Base-by-base conservation (phyloP, 169 alveolate species). In the Amoebophrya sp. region DNA sequence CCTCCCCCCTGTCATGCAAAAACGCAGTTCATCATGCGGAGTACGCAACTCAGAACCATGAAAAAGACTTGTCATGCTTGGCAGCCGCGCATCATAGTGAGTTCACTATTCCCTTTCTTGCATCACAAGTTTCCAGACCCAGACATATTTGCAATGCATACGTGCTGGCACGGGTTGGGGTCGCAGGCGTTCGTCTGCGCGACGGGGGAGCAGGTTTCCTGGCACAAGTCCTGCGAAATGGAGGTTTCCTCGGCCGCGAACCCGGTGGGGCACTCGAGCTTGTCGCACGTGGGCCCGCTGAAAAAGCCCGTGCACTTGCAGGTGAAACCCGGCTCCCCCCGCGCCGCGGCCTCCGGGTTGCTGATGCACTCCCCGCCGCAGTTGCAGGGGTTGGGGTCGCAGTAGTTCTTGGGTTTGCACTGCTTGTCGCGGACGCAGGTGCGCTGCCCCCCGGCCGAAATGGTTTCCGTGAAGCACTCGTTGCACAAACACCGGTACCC, bases 131-230 rank as follows among this genome's bases (percentile, higher is more conserved):
- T n/a, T n/a, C n/a, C n/a, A n/a, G n/a, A n/a, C n/a, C n/a, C n/a
- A n/a, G n/a, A n/a, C n/a, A n/a, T n/a, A n/a, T n/a, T n/a, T n/a
- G n/a, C n/a, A n/a, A n/a, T n/a, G 7, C 83, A 2, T 25, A 2
- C 83, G 35, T 66, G 83, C 83, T 66, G 83, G 35, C 83, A 66
- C 7, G 83, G 83, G 35, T 66, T 66, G 38, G 83, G 83, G 83
- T 66, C 83, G 83, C 83, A 66, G 83, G 83, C 39, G 18, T 66
- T 66, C 83, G 83, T 25, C 10, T 25, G 2, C 83, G 1, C 83
- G 38, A 7, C 10, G 32, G 83, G 83, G 10, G 35, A 2, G 35
- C 83, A 66, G 35, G 83, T 66, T 25, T 66, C 35, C 29, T 18
- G 35, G 83, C 83, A 66, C 83, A 66, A 3, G 35, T 66, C 83